Evolutionary conservation across 768 basidiomycete species (phyloP).

Genomic region (Serendipita sp.): DNA sequence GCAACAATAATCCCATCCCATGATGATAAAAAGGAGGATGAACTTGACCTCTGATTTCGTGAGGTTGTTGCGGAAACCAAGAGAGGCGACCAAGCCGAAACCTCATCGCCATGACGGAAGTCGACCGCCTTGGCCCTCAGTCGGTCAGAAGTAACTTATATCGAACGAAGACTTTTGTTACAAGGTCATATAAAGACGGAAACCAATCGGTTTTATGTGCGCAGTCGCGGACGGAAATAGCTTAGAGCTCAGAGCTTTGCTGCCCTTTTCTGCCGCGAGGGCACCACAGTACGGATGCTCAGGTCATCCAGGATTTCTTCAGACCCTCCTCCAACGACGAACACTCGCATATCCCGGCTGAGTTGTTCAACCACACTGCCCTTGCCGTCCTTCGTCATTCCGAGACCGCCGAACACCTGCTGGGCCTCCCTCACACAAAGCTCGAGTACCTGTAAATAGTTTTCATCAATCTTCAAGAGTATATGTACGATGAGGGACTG

Average conservation of each 20-base stretch:
- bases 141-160: conserved; percentile 20
- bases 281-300: conserved; percentile 3
- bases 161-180: too few relatives aligned
- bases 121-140: neutral
- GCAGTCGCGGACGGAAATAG: too few relatives aligned
- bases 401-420: conserved; percentile 13
- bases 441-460: conserved; percentile 8
- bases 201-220: too few relatives aligned
- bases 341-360: conserved; percentile 13
- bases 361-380: conserved; percentile 12
- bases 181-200: too few relatives aligned
- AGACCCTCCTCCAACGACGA: conserved; percentile 13
- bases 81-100: neutral
- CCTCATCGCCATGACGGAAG: neutral
- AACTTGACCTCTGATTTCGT: neutral
- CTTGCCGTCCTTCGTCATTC: conserved; percentile 11
- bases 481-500: too few relatives aligned
- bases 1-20: conserved; percentile 7
- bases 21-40: neutral
- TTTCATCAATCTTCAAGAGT: too few relatives aligned
- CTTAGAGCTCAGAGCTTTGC: conserved; percentile 1
- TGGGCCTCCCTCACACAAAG: conserved; percentile 11
- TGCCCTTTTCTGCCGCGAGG: neutral
- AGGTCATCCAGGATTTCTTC: conserved; percentile 14
- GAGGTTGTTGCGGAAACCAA: neutral